Percentiles rank a stretch among this genome's conserved stretches.
Evolutionary conservation across 163 green algal species (phyloP).

Genomic region (Chlorella variabilis): DNA sequence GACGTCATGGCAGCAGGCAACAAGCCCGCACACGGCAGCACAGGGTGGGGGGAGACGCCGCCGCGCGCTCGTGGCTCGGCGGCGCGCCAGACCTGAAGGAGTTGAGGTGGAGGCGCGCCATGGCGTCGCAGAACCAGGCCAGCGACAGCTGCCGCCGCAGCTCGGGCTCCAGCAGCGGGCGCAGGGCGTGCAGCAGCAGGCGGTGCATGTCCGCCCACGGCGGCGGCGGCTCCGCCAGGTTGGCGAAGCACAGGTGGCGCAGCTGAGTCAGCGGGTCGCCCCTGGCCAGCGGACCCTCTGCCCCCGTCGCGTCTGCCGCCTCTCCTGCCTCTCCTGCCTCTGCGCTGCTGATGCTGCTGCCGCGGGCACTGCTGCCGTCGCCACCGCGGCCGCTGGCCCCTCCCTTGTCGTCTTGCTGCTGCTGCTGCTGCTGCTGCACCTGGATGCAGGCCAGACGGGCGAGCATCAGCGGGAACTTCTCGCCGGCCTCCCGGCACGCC

Average conservation of each 20-base stretch:
- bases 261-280: conserved; percentile 30
- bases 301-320: not conserved
- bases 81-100: conserved; percentile 41
- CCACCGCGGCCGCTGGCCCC: not conserved
- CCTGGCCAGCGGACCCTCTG: not conserved
- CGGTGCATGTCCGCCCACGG: conserved; percentile 30
- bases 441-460: conserved; percentile 61
- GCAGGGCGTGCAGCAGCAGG: conserved; percentile 33
- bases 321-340: not conserved
- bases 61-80: no score
- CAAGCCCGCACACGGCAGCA: not conserved
- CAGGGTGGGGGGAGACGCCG: not conserved
- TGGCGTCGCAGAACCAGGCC: conserved; percentile 41
- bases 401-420: no score
- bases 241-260: conserved; percentile 46
- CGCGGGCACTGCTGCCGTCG: not conserved
- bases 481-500: conserved; percentile 44
- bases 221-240: not conserved
- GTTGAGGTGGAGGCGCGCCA: conserved; percentile 62
- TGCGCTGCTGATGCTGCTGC: not conserved
- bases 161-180: not conserved
- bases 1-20: no score
- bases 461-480: conserved; percentile 71
- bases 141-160: conserved; percentile 14
- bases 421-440: conserved; percentile 24